Evolutionary conservation across 192 early-diverging fungal species (phyloP), one percentile per base, ranked within the genome.

Genomic region (Chytriomyces confervae): DNA sequence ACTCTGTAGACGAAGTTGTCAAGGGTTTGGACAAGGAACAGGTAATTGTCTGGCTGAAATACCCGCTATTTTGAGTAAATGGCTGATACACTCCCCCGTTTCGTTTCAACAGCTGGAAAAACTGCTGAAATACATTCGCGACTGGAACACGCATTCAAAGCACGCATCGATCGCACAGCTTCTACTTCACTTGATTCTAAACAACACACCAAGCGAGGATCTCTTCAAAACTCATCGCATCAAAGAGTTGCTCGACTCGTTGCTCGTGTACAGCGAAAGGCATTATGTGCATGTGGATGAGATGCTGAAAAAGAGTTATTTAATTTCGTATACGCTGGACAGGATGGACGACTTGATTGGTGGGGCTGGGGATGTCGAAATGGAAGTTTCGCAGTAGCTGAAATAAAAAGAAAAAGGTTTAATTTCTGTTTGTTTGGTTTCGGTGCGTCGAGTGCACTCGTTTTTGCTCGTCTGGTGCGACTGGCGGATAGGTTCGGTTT

Each of bases 91-190:
- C 74, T 20, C 44, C 9, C 23, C 80, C 50, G 23, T 47, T 82
- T 7, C 16, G 45, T 82, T 82, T 64, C 18, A 83, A 62, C 89
- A 97, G 76, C 81, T 98, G 24, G 92, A 91, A 60, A 91, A 93
- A 63, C 79, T 99, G 20, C 82, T 98, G 62, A 80, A 82, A 6
- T 97, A 94, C 82, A 91, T 97, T 61, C 90, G 94, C 66, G 92
- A 94, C 83, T 98, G 96, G 97, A 99, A 98, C 87, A 97, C 97
- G 5, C 93, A 96, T 74, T 88, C 91, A 13, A 94, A 92, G 82
- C 88, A 93, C 79, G 87, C 93, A 18, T 81, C 84, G 50, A 84
- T 91, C 36, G 94, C 97, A 9, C 96, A 98, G 79, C 87, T 92
- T 7, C 84, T 95, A 6, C 84, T 99, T 11, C 68, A 97, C 80